phyloP scores from a whole-genome alignment of 2,329 filamentous ascomycete species.

The Penicillium rolfsii region DNA sequence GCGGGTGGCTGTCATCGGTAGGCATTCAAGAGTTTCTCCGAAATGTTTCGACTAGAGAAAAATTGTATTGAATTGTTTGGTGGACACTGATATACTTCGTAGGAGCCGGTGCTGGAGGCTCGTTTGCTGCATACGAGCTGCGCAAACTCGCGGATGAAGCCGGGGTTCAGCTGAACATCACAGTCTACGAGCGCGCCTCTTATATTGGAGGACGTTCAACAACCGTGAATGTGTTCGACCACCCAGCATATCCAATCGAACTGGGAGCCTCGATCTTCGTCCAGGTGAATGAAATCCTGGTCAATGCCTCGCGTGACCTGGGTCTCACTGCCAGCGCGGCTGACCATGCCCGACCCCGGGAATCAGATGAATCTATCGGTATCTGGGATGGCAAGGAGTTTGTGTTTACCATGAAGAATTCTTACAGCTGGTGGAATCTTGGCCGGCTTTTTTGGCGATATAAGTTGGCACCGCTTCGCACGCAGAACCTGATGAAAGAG shows the following conservation, averaged over 20 bases:
- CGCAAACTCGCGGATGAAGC: conserved; percentile 67
- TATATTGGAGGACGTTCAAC: conserved; percentile 85
- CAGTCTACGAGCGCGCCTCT: conserved; percentile 78
- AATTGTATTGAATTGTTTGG: neutral
- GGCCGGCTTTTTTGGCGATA: conserved; percentile 84
- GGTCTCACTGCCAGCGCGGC: conserved; percentile 63
- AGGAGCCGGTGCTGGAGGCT: conserved; percentile 89
- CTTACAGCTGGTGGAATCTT: conserved; percentile 76
- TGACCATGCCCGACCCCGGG: conserved; percentile 52
- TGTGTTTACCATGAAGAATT: conserved; percentile 66
- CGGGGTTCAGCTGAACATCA: conserved; percentile 72
- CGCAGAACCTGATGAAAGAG: conserved; percentile 70
- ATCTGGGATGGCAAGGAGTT: conserved; percentile 84
- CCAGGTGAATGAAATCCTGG: conserved; percentile 77
- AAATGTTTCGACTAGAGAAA: neutral
- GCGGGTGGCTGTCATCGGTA: conserved; percentile 44
- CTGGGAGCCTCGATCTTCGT: conserved; percentile 94
- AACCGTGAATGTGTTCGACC: conserved; percentile 75
- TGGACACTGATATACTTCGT: conserved; percentile 5
- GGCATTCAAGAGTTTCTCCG: conserved; percentile 6
- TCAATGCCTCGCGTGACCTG: conserved; percentile 71
- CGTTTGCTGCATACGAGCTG: conserved; percentile 84
- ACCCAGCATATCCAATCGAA: conserved; percentile 72
- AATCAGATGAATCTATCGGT: conserved; percentile 61
- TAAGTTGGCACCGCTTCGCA: conserved; percentile 74